Evolutionary conservation across 78 protist genomes (phyloP), one percentile per base, ranked within the genome.

Genomic region (Protostelium mycophagum): DNA sequence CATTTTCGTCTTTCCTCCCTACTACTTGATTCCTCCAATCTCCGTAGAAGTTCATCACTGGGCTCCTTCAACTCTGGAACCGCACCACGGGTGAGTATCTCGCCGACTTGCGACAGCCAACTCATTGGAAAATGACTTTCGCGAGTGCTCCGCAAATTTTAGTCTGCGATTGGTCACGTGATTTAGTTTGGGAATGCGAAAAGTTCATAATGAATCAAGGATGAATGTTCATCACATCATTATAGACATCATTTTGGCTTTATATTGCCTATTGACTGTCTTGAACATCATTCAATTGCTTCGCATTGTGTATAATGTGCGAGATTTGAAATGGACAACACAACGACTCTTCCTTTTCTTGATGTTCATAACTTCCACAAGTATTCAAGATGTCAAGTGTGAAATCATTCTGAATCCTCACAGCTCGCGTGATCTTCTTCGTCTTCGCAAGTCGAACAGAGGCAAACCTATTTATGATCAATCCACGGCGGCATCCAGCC

Each of bases 391-490:
- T 31, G 36, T 28, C 5, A 34, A 31, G 1, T 28, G 34, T 5
- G 1, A 25, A 25, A 28, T 84, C 86, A 28, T 31, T 31, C 34
- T 31, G 86, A 34, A 25, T 84, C 86, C 28, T 1, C 86, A 31
- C 86, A 84, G 86, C n/a, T 25, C 86, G 86, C 86, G 10, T 31
- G 34, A 25, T 10, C 86, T 84, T 84, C 86, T 84, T 84, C 34
- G 10, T 84, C 5, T 31, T 84, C 36, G 86, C 10, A 31, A 25
- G 23, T 25, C 34, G 5, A 34, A 31, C 34, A 28, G 86, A 31
- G 36, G 10, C 86, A 10, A 31, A 34, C 37, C n/a, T 84, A 34
- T 28, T 34, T 31, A 31, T 84, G 37, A 31, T 34, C 10, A 31
- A 31, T 31, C 34, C 86, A 51, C 31, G 31, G 31, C 73, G 73